A percentile compares a stretch with the other conserved stretches of the same genome.
Evolutionary conservation across 208 protist genomes (phyloP).

Genomic region (Crithidia sp.): DNA sequence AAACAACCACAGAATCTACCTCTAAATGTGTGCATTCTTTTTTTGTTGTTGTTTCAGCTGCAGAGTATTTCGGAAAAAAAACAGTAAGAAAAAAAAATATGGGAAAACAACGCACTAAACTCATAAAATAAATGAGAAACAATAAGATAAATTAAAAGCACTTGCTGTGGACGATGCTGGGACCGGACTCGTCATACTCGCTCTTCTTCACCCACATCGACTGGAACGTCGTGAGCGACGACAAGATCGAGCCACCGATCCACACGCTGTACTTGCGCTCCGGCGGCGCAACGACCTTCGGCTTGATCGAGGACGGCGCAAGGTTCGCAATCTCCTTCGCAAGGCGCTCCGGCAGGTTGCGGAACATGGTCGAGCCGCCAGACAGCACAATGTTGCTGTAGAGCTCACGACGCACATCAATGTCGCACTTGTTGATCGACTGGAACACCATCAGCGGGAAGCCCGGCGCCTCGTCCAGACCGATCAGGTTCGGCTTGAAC

Average conservation of each 20-base stretch:
- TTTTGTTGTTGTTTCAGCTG: no score
- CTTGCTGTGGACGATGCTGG: conserved; percentile 98
- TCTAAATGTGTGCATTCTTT: no score
- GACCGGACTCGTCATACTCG: conserved; percentile 98
- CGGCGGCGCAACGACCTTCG: conserved; percentile 96
- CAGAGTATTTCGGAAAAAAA: no score
- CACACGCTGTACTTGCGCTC: conserved; percentile 98
- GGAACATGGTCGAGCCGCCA: conserved; percentile 97
- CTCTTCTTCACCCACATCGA: conserved; percentile 98
- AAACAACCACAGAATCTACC: no score
- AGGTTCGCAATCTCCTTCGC: conserved; percentile 95
- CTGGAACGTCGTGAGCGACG: conserved; percentile 97
- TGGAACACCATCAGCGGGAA: conserved; percentile 97
- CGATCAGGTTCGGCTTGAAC: conserved; percentile 96
- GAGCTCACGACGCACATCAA: conserved; percentile 95
- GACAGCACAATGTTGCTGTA: conserved; percentile 97
- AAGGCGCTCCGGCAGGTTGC: conserved; percentile 96
- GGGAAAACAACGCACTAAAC: neutral
- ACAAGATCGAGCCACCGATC: conserved; percentile 98
- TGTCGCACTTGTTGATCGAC: conserved; percentile 97
- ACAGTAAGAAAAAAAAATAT: no score
- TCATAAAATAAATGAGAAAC: conserved; percentile 5
- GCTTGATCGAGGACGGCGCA: conserved; percentile 96
- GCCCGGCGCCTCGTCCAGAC: conserved; percentile 94
- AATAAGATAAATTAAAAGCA: conserved; percentile 90